Conservation (phyloP, 2,329 filamentous ascomycete species). For the Colletotrichum kahawae region DNA sequence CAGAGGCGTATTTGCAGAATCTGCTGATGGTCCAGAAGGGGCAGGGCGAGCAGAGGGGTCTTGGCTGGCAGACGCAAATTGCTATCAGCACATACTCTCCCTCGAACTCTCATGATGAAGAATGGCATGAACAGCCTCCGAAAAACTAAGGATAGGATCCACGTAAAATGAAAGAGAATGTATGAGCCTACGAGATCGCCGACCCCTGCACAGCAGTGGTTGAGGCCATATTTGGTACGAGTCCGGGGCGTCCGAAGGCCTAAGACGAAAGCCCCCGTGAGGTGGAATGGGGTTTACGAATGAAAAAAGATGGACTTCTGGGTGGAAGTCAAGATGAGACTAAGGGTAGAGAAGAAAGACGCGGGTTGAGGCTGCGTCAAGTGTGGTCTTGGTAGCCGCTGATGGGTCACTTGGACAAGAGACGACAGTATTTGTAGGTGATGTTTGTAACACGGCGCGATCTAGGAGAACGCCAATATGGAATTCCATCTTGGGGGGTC, state of each 20-base stretch:
- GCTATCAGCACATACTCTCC: background rate
- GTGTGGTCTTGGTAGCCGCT: background rate
- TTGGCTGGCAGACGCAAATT: background rate
- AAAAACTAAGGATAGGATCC: background rate
- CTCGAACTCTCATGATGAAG: background rate
- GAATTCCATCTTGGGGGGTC: background rate
- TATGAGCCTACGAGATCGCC: background rate
- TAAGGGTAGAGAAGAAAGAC: background rate
- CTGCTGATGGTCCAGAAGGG: background rate
- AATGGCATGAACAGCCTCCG: background rate
- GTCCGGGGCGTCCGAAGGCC: background rate
- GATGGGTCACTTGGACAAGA: background rate
- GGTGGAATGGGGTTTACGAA: background rate
- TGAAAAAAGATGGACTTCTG: background rate
- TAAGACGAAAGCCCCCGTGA: background rate
- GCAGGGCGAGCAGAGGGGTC: background rate
- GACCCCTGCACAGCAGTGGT: background rate
- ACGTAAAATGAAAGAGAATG: background rate
- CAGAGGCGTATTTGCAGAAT: background rate
- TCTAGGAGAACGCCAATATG: background rate
- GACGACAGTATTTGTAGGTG: background rate
- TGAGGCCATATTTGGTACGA: background rate
- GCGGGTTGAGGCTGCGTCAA: background rate
- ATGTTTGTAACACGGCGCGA: background rate
- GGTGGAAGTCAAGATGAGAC: background rate